A percentile compares a stretch with the other conserved stretches of the same genome.
Evolutionary conservation across 129 eudicot genomes (phyloP).

Genomic region (Smallanthus sonchifolius): DNA sequence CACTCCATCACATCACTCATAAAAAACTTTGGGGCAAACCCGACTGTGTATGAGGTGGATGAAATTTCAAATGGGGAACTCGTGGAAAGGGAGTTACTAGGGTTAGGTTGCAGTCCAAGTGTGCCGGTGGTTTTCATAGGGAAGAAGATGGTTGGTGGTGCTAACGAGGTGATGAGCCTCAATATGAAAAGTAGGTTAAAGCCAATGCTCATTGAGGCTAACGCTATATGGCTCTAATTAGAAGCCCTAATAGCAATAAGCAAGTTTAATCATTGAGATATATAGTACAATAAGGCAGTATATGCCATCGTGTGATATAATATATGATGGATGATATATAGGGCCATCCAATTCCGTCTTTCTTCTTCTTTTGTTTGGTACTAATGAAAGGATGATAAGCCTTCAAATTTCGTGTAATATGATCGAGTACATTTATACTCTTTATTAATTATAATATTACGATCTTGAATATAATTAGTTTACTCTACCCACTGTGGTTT

Average conservation of each 20-base stretch:
- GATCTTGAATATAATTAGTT: too few relatives aligned
- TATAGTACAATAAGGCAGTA: background rate
- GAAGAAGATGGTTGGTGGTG: conserved; percentile 44
- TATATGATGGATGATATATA: background rate
- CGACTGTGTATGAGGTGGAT: conserved; percentile 35
- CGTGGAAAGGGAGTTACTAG: conserved; percentile 31
- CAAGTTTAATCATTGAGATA: background rate
- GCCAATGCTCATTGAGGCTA: conserved; percentile 39
- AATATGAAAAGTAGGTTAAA: conserved; percentile 28
- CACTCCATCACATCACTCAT: conserved; percentile 31
- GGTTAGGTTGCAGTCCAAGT: conserved; percentile 31
- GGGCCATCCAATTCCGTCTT: background rate
- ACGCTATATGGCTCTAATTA: conserved; percentile 38
- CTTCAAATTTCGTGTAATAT: background rate
- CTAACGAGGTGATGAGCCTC: conserved; percentile 43
- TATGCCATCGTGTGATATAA: background rate
- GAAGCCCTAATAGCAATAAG: background rate
- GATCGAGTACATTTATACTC: background rate
- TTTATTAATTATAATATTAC: too few relatives aligned
- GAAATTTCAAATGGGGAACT: conserved; percentile 31
- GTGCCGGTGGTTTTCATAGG: conserved; percentile 42
- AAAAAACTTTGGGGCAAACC: conserved; percentile 40
- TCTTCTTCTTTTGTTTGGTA: background rate
- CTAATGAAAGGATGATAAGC: background rate
- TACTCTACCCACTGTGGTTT: too few relatives aligned